These are phyloP conservation scores for Colletotrichum destructivum DNA, from an alignment of 2,329 filamentous ascomycete genomes.

Conservation along the genomic window DNA sequence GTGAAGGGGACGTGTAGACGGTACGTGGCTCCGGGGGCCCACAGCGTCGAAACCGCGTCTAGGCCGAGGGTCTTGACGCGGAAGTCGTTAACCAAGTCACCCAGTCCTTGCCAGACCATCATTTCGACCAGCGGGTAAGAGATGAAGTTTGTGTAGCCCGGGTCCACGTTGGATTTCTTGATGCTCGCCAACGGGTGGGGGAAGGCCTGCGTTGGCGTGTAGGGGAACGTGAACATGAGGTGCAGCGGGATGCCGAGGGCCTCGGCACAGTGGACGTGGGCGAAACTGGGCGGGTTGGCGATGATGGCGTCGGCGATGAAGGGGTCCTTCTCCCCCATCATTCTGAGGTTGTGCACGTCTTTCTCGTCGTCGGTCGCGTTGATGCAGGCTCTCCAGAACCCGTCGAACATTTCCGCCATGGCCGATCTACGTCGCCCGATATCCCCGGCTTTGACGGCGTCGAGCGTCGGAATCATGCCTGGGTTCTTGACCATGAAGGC, in stretches of 20 bases:
- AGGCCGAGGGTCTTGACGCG: slow-evolving; percentile 77
- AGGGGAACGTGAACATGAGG: slow-evolving; percentile 92
- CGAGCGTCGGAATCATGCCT: slow-evolving; percentile 81
- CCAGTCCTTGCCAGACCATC: slow-evolving; percentile 92
- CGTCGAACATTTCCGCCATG: slow-evolving; percentile 88
- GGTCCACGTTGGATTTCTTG: slow-evolving; percentile 79
- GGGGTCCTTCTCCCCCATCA: slow-evolving; percentile 73
- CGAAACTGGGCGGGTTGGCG: slow-evolving; percentile 85
- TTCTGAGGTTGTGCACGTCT: slow-evolving; percentile 72
- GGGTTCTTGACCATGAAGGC: slow-evolving; percentile 91
- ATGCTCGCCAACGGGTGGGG: slow-evolving; percentile 85
- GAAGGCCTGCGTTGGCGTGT: slow-evolving; percentile 81
- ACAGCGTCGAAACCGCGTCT: slow-evolving; percentile 82
- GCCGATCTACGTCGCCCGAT: slow-evolving; percentile 76
- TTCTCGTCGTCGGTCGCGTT: slow-evolving; percentile 80
- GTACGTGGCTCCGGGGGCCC: slow-evolving; percentile 82
- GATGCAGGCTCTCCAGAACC: slow-evolving; percentile 85
- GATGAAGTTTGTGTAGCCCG: slow-evolving; percentile 84
- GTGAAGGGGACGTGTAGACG: slow-evolving; percentile 82
- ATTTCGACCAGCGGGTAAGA: slow-evolving; percentile 86
- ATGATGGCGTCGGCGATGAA: slow-evolving; percentile 87
- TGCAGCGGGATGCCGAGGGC: slow-evolving; percentile 83
- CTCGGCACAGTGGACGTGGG: slow-evolving; percentile 85
- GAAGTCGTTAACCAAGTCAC: slow-evolving; percentile 84
- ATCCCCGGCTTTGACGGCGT: slow-evolving; percentile 81